Base-by-base conservation (phyloP, 225 moss, liverwort and hornwort species). In the Sphagnum tenellum region DNA sequence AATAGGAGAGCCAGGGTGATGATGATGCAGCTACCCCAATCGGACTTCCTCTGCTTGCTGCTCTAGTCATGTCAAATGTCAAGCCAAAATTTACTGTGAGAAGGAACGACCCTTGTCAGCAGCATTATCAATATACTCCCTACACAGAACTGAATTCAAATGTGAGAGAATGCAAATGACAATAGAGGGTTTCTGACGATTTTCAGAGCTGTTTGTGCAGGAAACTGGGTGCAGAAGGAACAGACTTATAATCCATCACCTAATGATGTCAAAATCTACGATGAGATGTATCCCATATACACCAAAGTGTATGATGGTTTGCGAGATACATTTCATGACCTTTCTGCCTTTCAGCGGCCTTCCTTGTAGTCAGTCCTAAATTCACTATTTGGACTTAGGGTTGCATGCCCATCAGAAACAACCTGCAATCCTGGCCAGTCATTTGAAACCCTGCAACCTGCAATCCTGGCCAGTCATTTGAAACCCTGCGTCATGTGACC, bases 191-290 rank as follows among this genome's bases (percentile, higher is more conserved):
- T 59, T 12, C 29, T 59, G 3, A 45, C 46, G 45, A 44, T 46
- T 11, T n/a, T 10, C 45, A 61, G n/a, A 49, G 44, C 2, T 5
- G 2, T 9, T 57, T 46, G 57, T 49, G 56, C 71, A 88, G 89
- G 89, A 49, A 48, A 61, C 57, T 95, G 95, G 95, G 75, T 88
- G 67, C 88, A 81, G 65, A 70, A 84, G 59, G 75, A 88, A 14
- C 67, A 80, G 46, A 66, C 82, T 3, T 88, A 82, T 68, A 69
- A 76, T 74, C 89, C 94, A 58, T 76, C 71, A 29, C 56, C 74
- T 63, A 68, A 67, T 64, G 89, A 86, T n/a, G 70, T 81, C 60
- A 86, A 79, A 61, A 69, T 67, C 46, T 95, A 92, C 56, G 67
- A 88, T 50, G 77, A 79, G 56, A 49, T 86, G 12, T 92, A 86